phyloP scores from a whole-genome alignment of 2,329 filamentous ascomycete genomes.

The Ilyonectria mors-panacis region DNA sequence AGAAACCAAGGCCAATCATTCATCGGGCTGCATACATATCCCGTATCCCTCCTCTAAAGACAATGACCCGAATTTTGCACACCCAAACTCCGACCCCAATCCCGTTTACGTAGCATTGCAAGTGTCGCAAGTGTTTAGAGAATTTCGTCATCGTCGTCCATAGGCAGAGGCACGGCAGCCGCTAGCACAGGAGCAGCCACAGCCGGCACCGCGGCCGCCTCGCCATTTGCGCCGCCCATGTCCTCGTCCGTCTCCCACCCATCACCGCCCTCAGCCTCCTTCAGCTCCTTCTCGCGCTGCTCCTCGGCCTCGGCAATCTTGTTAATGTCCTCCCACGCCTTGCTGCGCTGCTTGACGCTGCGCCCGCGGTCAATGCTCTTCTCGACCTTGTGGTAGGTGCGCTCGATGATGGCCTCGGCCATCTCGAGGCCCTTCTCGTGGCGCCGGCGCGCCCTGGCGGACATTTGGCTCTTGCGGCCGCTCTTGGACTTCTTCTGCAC shows the following conservation, averaged over 20 bases:
- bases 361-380: constrained; percentile 67
- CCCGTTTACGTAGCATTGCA: constrained; percentile 23
- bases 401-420: constrained; percentile 72
- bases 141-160: constrained; percentile 53
- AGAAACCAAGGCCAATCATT: constrained; percentile 32
- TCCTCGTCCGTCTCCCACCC: constrained; percentile 55
- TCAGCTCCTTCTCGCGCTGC: constrained; percentile 31
- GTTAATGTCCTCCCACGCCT: constrained; percentile 74
- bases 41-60: constrained; percentile 6
- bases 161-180: constrained; percentile 28
- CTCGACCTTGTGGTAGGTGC: constrained; percentile 69
- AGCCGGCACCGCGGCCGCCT: constrained; percentile 15
- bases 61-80: constrained; percentile 41
- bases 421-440: constrained; percentile 72
- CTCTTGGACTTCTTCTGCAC: constrained; percentile 77
- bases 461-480: constrained; percentile 68
- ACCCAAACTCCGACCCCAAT: constrained; percentile 46
- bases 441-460: constrained; percentile 68
- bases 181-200: constrained; percentile 5
- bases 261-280: constrained; percentile 45
- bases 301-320: constrained; percentile 49
- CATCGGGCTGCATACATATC: constrained; percentile 27
- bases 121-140: constrained; percentile 40
- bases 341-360: constrained; percentile 64
- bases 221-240: constrained; percentile 48